A percentile compares a stretch with the other conserved stretches of the same genome.
Evolutionary conservation across 768 basidiomycete species (phyloP).

Genomic region (Brasilioporus rufonigricans): DNA sequence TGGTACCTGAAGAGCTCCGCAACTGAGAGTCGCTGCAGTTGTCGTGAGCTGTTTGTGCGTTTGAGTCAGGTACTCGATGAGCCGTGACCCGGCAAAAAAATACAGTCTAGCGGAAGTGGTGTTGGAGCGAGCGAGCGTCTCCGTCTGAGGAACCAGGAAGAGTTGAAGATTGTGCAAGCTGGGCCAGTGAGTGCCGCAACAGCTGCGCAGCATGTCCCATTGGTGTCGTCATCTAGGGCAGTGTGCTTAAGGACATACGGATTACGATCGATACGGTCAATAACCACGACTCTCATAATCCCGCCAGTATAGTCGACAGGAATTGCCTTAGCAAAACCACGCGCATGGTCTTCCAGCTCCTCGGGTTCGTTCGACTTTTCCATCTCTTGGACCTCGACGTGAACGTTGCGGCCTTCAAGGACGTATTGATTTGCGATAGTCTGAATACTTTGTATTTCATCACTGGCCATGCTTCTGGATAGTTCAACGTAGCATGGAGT

Average conservation of each 20-base stretch:
- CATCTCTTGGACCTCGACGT: slow-evolving; percentile 75
- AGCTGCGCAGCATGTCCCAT: slow-evolving; percentile 39
- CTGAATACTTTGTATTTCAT: slow-evolving; percentile 64
- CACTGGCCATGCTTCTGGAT: slow-evolving; percentile 59
- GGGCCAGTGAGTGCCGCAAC: slow-evolving; percentile 84
- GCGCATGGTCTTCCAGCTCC: slow-evolving; percentile 43
- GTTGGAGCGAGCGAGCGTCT: slow-evolving; percentile 57
- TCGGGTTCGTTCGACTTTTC: slow-evolving; percentile 36
- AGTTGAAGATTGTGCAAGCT: slow-evolving; percentile 71
- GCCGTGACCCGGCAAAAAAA: slow-evolving; percentile 80
- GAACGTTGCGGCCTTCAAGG: slow-evolving; percentile 62
- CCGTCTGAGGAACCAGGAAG: slow-evolving; percentile 69
- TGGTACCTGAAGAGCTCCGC: slow-evolving; percentile 63
- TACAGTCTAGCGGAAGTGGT: slow-evolving; percentile 70
- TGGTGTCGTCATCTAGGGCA: slow-evolving; percentile 6
- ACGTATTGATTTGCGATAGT: slow-evolving; percentile 63
- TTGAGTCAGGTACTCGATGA: slow-evolving; percentile 58
- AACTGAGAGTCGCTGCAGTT: slow-evolving; percentile 48
- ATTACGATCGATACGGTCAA: slow-evolving; percentile 79
- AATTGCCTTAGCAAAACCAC: slow-evolving; percentile 52
- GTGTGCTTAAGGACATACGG: slow-evolving; percentile 46
- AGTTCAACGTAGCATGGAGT: slow-evolving; percentile 76
- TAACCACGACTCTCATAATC: slow-evolving; percentile 75
- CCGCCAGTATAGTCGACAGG: slow-evolving; percentile 75
- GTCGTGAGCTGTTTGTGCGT: slow-evolving; percentile 54